A percentile compares a stretch with the other conserved stretches of the same genome.
phyloP scores from a whole-genome alignment of 2,329 filamentous ascomycete species.

The Paraconiothyrium sp. region DNA sequence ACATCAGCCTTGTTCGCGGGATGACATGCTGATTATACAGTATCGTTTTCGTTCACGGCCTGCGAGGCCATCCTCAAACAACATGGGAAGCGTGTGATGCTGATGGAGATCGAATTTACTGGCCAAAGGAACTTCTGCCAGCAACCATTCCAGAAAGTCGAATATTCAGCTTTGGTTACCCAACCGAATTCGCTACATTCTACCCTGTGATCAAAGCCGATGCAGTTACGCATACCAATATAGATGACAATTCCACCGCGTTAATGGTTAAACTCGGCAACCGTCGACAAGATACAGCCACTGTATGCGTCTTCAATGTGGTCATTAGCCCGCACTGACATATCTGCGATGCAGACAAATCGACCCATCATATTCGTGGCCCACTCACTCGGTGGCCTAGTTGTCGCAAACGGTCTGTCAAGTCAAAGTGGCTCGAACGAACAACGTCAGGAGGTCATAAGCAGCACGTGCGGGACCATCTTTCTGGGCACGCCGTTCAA shows the following conservation, averaged over 20 bases:
- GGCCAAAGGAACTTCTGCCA: constrained; percentile 5
- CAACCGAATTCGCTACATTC: constrained; percentile 12
- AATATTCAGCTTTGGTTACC: constrained; percentile 14
- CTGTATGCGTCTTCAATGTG: not conserved
- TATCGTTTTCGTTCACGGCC: constrained; percentile 2
- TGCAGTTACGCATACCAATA: constrained; percentile 2
- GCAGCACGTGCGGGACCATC: constrained; percentile 11
- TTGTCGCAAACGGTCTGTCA: constrained; percentile 12
- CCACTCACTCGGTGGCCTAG: constrained; percentile 15
- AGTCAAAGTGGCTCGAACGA: constrained; percentile 12
- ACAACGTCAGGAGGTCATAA: constrained; percentile 14
- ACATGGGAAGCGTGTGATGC: constrained; percentile 10
- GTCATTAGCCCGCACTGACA: not conserved
- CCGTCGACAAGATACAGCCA: constrained; percentile 8
- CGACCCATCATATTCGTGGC: constrained; percentile 16
- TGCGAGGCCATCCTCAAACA: constrained; percentile 1
- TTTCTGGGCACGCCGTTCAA: constrained; percentile 15
- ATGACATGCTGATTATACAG: not conserved
- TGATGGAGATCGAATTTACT: constrained; percentile 7
- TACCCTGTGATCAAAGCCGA: constrained; percentile 7
- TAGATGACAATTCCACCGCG: constrained; percentile 10
- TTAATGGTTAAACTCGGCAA: constrained; percentile 9
- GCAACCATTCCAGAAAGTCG: constrained; percentile 7
- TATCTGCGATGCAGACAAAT: not conserved
- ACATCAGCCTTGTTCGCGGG: not conserved